These are phyloP conservation scores for Cadophora luteo-olivacea DNA, from an alignment of 2,329 filamentous ascomycete species.

Conservation along the genomic window DNA sequence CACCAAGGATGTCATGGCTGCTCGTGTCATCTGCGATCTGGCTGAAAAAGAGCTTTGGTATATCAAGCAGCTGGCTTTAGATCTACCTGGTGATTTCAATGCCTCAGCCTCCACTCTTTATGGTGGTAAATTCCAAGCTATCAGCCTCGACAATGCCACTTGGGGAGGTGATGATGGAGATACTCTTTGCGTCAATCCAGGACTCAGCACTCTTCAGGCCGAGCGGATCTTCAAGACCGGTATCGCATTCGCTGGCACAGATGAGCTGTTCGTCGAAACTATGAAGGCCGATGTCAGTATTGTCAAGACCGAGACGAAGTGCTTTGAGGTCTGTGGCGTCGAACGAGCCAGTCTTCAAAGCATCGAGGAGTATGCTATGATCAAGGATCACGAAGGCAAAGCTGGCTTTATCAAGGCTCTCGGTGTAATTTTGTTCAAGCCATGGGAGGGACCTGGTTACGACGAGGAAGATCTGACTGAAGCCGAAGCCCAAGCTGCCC, in stretches of 20 bases:
- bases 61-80: conserved; percentile 55
- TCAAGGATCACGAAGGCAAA: conserved; percentile 46
- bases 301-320: conserved; percentile 56
- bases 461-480: conserved; percentile 39
- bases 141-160: conserved; percentile 24
- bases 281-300: conserved; percentile 49
- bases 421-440: conserved; percentile 54
- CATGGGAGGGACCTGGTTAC: conserved; percentile 48
- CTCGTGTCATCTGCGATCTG: conserved; percentile 68
- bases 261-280: conserved; percentile 44
- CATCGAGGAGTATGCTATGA: conserved; percentile 52
- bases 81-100: conserved; percentile 82
- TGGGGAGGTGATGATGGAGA: conserved; percentile 38
- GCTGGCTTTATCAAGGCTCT: conserved; percentile 48
- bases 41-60: conserved; percentile 72
- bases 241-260: conserved; percentile 49
- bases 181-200: conserved; percentile 33
- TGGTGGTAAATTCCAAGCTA: conserved; percentile 51
- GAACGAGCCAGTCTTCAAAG: conserved; percentile 51
- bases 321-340: conserved; percentile 66
- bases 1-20: conserved; percentile 67
- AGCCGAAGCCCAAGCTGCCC: conserved; percentile 35
- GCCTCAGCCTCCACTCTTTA: conserved; percentile 74
- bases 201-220: conserved; percentile 48
- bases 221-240: conserved; percentile 52